Evolutionary conservation across 331 rosid species (phyloP).

Genomic region (Dryas integrifolia): DNA sequence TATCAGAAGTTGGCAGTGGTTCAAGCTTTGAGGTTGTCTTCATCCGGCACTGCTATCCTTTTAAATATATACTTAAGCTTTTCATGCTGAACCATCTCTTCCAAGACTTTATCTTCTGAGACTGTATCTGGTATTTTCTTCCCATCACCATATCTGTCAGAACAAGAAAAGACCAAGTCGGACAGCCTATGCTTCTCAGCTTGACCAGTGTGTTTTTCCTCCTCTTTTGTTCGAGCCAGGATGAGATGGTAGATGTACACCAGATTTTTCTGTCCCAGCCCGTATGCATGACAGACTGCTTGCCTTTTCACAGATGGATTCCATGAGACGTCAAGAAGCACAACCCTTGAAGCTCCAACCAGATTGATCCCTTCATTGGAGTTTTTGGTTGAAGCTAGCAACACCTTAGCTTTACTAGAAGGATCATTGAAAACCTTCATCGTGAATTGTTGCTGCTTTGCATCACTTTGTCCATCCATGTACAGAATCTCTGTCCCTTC

Average conservation of each 20-base stretch:
- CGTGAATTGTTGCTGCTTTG: slow-evolving; percentile 43
- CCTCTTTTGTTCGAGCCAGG: slow-evolving; percentile 51
- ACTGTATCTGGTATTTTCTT: slow-evolving; percentile 21
- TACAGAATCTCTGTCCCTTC: slow-evolving; percentile 45
- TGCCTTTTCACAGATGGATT: slow-evolving; percentile 69
- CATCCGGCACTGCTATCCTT: slow-evolving; percentile 18
- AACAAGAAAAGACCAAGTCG: slow-evolving; percentile 43
- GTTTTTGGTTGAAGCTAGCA: slow-evolving; percentile 62
- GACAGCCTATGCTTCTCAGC: slow-evolving; percentile 51
- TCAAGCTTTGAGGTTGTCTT: not conserved
- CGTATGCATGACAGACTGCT: slow-evolving; percentile 61
- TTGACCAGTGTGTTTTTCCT: slow-evolving; percentile 41
- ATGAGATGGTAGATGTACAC: slow-evolving; percentile 58
- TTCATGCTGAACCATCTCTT: slow-evolving; percentile 40
- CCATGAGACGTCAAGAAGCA: slow-evolving; percentile 64
- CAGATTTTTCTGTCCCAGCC: slow-evolving; percentile 56
- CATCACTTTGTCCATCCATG: slow-evolving; percentile 42
- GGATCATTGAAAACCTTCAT: slow-evolving; percentile 52
- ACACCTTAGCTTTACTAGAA: slow-evolving; percentile 40
- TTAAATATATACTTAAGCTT: slow-evolving; percentile 38
- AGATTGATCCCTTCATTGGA: slow-evolving; percentile 65
- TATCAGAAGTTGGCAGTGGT: not conserved
- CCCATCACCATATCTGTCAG: not conserved
- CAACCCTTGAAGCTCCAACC: slow-evolving; percentile 80
- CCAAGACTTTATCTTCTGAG: slow-evolving; percentile 46